These are phyloP conservation scores for Lactarius akahatsu DNA, from an alignment of 768 basidiomycete species.

Conservation along the genomic window DNA sequence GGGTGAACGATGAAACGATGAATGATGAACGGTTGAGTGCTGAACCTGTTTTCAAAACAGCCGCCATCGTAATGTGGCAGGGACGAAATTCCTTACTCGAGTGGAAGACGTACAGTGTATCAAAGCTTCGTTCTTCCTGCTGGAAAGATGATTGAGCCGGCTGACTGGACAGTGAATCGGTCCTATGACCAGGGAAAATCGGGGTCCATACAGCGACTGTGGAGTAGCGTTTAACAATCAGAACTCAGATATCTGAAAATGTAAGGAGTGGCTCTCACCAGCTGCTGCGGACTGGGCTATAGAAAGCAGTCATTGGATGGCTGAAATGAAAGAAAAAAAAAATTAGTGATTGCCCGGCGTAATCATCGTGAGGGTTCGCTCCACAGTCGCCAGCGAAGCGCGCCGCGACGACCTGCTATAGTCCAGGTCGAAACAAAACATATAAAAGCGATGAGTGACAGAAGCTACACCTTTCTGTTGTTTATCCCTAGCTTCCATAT, in stretches of 20 bases:
- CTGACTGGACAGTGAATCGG: not conserved
- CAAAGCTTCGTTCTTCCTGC: not conserved
- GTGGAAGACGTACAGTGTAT: not conserved
- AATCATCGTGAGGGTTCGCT: not conserved
- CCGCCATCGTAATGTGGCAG: not conserved
- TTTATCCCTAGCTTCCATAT: constrained; percentile 1
- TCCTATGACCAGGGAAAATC: not conserved
- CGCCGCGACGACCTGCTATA: not conserved
- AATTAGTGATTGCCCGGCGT: not conserved
- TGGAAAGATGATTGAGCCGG: not conserved
- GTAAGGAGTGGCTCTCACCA: not conserved
- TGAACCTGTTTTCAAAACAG: not conserved
- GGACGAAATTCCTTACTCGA: not conserved
- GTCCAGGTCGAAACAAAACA: not conserved
- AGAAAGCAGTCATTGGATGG: not conserved
- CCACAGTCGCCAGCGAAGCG: constrained; percentile 10
- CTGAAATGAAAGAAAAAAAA: not conserved
- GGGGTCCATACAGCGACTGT: not conserved
- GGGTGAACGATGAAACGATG: not conserved
- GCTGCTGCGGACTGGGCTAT: not conserved
- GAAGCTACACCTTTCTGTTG: constrained; percentile 3
- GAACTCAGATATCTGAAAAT: not conserved
- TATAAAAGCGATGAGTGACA: constrained; percentile 19
- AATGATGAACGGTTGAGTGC: not conserved
- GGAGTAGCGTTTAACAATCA: not conserved